Base-by-base conservation (phyloP, 1,284 basidiomycete genomes). In the Marasmius oreades region DNA sequence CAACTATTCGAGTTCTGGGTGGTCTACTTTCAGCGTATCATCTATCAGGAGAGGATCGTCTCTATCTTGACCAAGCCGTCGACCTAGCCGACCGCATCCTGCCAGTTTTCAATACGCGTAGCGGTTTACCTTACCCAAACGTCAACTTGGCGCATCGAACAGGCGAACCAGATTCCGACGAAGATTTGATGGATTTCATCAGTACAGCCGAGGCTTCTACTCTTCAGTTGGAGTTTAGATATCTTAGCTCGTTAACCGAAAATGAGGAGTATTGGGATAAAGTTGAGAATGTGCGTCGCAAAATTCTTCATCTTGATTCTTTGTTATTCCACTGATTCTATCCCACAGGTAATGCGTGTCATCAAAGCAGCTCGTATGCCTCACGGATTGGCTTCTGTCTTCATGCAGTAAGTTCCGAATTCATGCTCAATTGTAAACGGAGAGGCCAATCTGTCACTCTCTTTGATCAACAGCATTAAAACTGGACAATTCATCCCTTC, bases 191-290 rank as follows among this genome's bases (percentile, higher is more conserved):
- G 7, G 84, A 83, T 10, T 72, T 89, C 16, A 82, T 89, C 52
- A 92, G 89, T 65, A 87, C 93, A 1, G 93, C 95, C 0, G 94
- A 96, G 69, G 88, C 86, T 7, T 80, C 88, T 1, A 94, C 90
- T 0, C 72, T 94, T 24, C 93, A 95, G 69, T 81, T 97, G 23
- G 95, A 96, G 71, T 87, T 98, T 70, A 88, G 90, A 64, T 96
- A 97, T 67, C 78, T 98, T n/a, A 85, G 85, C 42, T 73, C 89
- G 60, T 70, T 96, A 51, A 94, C 90, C 0, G 88, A 84, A 4
- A 84, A 96, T 55, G 78, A 81, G 10, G 72, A 74, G 2, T 98
- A 92, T 67, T 97, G 94, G 94, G 75, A 81, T 51, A 86, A 86
- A 55, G 93, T 80, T 0, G 94, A 96, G 68, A 80, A 78, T 63